Base-by-base conservation (phyloP, 2,329 filamentous ascomycete genomes). In the Fusarium sp. region DNA sequence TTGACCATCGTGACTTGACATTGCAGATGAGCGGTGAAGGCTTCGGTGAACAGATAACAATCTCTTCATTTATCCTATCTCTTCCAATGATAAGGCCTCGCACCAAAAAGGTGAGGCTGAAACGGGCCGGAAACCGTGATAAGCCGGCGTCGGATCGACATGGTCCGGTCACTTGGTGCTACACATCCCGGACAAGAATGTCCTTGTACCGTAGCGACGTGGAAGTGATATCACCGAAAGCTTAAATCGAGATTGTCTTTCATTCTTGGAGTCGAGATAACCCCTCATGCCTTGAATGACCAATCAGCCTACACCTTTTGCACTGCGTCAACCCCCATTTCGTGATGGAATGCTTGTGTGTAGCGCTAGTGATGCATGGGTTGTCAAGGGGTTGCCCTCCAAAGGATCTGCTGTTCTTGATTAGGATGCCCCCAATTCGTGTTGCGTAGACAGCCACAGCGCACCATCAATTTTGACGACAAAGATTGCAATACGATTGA, bases 191-290 rank as follows among this genome's bases (percentile, higher is more conserved):
- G 61, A 65, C 46, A 65, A 53, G 34, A 65, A 60, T 43, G 42
- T 65, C 62, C 62, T 65, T 15, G 59, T 17, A 15, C 13, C 4
- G 17, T 52, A 44, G 31, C 10, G 24, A 14, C 57, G 40, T 36
- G 28, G 42, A 7, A 34, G 28, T 47, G 40, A 60, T 44, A 49
- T 54, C 31, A 65, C 46, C 31, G 24, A 65, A 60, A 65, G 46
- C 61, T 65, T 65, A 65, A 59, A 65, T 65, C 61, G 31, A 60
- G 61, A 65, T 60, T 54, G 57, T 38, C 33, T 49, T 40, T 31
- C 31, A 11, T 11, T 36, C 28, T 43, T 39, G 46, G 54, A 58
- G 43, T 64, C 21, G 40, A 59, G 42, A 60, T 53, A 60, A 54
- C 45, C 54, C 62, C 59, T 63, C 61, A 62, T 42, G 19, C 34